These are phyloP conservation scores for Neonectria magnoliae DNA, from an alignment of 2,329 filamentous ascomycete species.

Conservation along the genomic window DNA sequence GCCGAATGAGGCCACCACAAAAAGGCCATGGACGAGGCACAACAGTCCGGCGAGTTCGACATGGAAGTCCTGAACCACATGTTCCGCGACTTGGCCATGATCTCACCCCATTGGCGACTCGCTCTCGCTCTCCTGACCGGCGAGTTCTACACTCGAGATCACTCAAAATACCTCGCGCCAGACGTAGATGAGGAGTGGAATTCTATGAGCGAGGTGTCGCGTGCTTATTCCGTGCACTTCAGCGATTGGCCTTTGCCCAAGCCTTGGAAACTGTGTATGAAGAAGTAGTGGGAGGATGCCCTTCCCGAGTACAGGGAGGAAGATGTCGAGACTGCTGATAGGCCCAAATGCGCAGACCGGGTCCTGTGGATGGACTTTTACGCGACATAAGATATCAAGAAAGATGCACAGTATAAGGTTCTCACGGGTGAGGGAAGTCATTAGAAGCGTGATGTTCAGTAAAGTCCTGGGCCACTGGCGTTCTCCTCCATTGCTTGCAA, in stretches of 20 bases:
- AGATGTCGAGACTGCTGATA: constrained; percentile 1
- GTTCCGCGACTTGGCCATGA: constrained; percentile 27
- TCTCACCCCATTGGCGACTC: constrained; percentile 21
- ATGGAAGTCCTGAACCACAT: constrained; percentile 29
- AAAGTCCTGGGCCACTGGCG: too few relatives aligned
- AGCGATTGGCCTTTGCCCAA: constrained; percentile 19
- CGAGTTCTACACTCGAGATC: constrained; percentile 20
- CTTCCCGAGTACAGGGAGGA: constrained; percentile 2
- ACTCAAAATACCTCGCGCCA: constrained; percentile 19
- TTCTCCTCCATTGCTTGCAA: too few relatives aligned
- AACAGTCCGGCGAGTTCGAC: constrained; percentile 23
- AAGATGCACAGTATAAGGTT: background rate
- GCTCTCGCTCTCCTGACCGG: constrained; percentile 23
- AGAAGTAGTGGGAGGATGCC: constrained; percentile 14
- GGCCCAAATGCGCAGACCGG: constrained; percentile 1
- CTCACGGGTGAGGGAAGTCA: too few relatives aligned
- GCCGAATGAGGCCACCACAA: constrained; percentile 11
- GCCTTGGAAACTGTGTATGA: constrained; percentile 3
- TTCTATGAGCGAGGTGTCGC: constrained; percentile 10
- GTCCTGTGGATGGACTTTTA: constrained; percentile 18
- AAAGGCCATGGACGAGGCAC: constrained; percentile 12
- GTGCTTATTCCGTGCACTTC: constrained; percentile 9
- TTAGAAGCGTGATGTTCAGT: too few relatives aligned
- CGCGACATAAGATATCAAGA: background rate
- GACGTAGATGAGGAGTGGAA: constrained; percentile 21